Percentiles rank a stretch among this genome's conserved stretches.
These are phyloP conservation scores for Chenopodium formosanum DNA, from an alignment of 148 eudicot genomes.

Conservation along the genomic window DNA sequence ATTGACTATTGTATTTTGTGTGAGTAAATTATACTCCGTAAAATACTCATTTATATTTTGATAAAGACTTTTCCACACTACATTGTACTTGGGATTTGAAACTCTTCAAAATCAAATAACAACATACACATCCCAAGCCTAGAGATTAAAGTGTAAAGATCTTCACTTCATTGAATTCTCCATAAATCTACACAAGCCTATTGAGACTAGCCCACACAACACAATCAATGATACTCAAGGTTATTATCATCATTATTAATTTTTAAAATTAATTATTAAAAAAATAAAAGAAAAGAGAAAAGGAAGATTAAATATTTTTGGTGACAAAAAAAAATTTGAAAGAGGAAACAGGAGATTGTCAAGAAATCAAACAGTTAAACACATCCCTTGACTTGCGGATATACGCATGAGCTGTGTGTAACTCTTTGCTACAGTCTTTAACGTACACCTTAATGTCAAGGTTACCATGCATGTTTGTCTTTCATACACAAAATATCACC, in stretches of 20 bases:
- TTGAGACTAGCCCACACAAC: background rate
- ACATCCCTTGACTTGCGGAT: conserved; percentile 24
- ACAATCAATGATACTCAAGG: background rate
- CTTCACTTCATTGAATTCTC: background rate
- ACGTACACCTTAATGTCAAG: background rate
- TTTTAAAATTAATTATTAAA: too few relatives aligned
- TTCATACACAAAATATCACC: too few relatives aligned
- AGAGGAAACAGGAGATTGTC: conserved; percentile 20
- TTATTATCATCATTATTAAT: background rate
- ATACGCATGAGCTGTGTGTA: conserved; percentile 6
- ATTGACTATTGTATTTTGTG: too few relatives aligned
- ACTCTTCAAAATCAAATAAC: background rate
- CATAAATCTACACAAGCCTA: background rate
- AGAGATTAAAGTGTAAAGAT: background rate
- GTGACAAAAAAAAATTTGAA: background rate
- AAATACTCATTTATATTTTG: too few relatives aligned
- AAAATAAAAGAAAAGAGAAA: background rate
- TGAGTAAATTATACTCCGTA: too few relatives aligned
- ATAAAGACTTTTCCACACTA: too few relatives aligned
- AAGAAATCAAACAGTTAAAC: conserved; percentile 20
- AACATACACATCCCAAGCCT: background rate
- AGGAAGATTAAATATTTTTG: background rate
- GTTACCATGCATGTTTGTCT: background rate
- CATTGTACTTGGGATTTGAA: too few relatives aligned
- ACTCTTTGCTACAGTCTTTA: background rate